These are phyloP conservation scores for Babesia ovata DNA, from an alignment of 169 alveolate species.

Conservation along the genomic window DNA sequence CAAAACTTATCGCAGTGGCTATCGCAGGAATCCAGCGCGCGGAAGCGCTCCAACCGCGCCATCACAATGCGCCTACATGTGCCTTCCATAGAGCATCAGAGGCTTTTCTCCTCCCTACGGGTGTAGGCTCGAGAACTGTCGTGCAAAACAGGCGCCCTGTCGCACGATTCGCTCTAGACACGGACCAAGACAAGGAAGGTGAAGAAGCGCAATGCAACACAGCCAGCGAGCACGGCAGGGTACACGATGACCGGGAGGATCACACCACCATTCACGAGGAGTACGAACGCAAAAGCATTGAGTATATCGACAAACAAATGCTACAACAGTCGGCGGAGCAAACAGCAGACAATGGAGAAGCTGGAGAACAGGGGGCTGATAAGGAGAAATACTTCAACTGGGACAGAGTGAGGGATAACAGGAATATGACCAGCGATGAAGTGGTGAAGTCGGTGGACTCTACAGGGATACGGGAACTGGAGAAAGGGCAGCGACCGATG, in stretches of 20 bases:
- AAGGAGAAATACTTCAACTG: conserved; percentile 1
- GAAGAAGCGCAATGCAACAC: background rate
- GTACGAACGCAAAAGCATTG: conserved; percentile 48
- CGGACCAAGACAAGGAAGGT: background rate
- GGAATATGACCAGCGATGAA: conserved; percentile 23
- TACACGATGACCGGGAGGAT: conserved; percentile 46
- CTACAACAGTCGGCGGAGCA: background rate
- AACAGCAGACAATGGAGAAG: background rate
- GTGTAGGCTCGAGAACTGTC: too few species aligned
- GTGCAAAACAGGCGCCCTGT: background rate
- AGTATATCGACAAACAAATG: conserved; percentile 43
- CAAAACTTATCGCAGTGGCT: conserved; percentile 14
- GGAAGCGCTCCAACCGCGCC: conserved; percentile 9
- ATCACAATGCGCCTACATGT: conserved; percentile 3
- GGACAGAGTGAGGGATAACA: conserved; percentile 23
- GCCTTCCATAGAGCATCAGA: background rate
- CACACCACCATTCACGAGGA: conserved; percentile 35
- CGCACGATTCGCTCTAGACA: background rate
- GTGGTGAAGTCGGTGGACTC: conserved; percentile 53
- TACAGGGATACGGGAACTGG: conserved; percentile 33
- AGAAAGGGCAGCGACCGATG: conserved; percentile 52
- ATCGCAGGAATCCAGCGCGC: conserved; percentile 29
- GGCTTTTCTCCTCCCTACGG: too few species aligned
- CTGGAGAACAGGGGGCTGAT: background rate
- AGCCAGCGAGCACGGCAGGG: background rate